These are phyloP conservation scores for Eimeria maxima DNA, from an alignment of 169 alveolate genomes.

Conservation along the genomic window DNA sequence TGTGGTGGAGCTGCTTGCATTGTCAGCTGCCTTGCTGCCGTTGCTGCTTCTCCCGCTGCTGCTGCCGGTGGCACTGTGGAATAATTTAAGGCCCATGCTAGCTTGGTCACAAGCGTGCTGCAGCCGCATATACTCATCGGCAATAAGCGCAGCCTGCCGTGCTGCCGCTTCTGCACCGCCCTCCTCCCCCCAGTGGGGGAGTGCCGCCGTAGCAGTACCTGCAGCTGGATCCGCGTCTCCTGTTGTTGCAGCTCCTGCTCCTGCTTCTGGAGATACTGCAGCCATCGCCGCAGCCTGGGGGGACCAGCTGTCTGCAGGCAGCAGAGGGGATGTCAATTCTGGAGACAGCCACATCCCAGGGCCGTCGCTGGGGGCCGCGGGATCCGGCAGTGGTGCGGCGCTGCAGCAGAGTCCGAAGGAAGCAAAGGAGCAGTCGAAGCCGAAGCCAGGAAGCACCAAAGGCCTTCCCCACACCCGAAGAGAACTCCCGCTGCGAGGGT, in stretches of 20 bases:
- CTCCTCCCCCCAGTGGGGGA: not conserved
- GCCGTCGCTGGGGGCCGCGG: too few relatives aligned
- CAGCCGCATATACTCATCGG: not conserved
- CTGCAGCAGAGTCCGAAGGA: too few relatives aligned
- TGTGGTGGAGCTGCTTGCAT: not conserved
- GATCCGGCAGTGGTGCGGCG: too few relatives aligned
- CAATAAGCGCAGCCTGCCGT: not conserved
- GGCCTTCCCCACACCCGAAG: too few relatives aligned
- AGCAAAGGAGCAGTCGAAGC: too few relatives aligned
- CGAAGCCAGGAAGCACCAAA: too few relatives aligned
- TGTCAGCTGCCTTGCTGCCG: not conserved
- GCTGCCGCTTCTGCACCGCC: conserved; percentile 28
- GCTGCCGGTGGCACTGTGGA: conserved; percentile 36
- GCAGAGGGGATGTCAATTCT: too few relatives aligned
- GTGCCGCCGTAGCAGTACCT: not conserved
- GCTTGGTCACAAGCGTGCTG: not conserved
- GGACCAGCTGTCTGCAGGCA: too few relatives aligned
- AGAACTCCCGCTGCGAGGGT: too few relatives aligned
- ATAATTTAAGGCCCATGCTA: not conserved
- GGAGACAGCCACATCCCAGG: too few relatives aligned
- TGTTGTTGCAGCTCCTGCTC: not conserved
- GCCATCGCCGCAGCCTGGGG: not conserved
- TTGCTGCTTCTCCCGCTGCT: conserved; percentile 21
- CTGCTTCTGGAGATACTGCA: not conserved
- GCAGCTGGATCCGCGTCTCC: not conserved